Base-by-base conservation (phyloP, 352 stramenopile species). In the Phytophthora podocarpi region DNA sequence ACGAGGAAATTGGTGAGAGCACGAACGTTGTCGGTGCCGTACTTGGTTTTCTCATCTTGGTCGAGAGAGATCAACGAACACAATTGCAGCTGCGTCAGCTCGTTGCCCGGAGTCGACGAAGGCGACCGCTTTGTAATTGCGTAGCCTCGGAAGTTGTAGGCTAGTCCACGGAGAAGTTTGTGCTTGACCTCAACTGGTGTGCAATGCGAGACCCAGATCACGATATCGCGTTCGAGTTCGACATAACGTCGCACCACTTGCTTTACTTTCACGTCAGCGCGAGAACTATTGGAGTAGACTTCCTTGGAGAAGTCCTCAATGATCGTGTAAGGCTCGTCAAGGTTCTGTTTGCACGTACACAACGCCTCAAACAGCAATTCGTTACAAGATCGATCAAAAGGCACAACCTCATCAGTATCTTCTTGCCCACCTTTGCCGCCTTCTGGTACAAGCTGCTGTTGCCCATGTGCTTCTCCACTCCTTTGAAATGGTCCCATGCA, bases 211-310 rank as follows among this genome's bases (percentile, higher is more conserved):
- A 70, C 74, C 78, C 78, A 87, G 11, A 87, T 78, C 23, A 90
- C 78, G 21, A 90, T 67, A 11, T 85, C 64, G 24, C 78, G 78
- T 42, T 82, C 80, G 24, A 61, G 35, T 37, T 88, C 76, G 10
- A 81, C 64, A 65, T 79, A 87, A 31, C 80, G 76, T 11, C 78
- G 67, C 34, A 85, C 50, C 31, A 90, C 66, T 54, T 88, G 76
- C 56, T 85, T 76, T 5, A 85, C 59, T 9, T 70, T 65, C 48
- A 85, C 79, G 23, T 80, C 59, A 2, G 74, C 74, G 18, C 66
- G 56, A 23, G 65, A 84, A 45, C 45, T 77, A 51, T 82, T 80
- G 10, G 59, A 72, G n/a, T 72, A 63, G 4, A 87, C 53, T 63
- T 88, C 80, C 8, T 88, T 51, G 30, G 70, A 72, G 48, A 83